Evolutionary conservation across 2,329 filamentous ascomycete genomes (phyloP).

Genomic region (Colletotrichum sidae): DNA sequence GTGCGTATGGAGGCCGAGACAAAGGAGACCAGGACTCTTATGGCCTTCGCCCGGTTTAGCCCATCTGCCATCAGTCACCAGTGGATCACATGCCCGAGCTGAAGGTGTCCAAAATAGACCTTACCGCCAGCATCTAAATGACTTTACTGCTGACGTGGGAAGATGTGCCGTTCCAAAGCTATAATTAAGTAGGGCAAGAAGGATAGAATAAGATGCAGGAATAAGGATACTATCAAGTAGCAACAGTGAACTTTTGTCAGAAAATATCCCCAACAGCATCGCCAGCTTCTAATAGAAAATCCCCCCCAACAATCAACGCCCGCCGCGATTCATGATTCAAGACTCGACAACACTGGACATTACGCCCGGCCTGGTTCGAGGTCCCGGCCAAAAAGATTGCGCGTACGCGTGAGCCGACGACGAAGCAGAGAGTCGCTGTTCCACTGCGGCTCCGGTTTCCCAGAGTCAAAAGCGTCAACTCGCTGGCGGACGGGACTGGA

Average conservation of each 20-base stretch:
- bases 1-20: conserved; percentile 40
- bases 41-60: conserved; percentile 11
- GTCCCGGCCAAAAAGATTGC: not conserved
- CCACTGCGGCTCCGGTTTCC: not conserved
- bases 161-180: no score
- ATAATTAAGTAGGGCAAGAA: no score
- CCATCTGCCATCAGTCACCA: not conserved
- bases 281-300: not conserved
- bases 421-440: not conserved
- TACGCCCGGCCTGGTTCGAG: not conserved
- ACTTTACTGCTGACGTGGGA: no score
- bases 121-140: not conserved
- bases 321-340: not conserved
- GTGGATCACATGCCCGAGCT: conserved; percentile 26
- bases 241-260: no score
- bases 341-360: not conserved
- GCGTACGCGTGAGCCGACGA: not conserved
- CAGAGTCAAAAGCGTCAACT: not conserved
- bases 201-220: no score
- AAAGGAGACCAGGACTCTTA: conserved; percentile 37
- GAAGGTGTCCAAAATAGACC: conserved; percentile 33
- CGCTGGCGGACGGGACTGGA: not conserved
- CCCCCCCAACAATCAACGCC: not conserved
- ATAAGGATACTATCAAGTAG: accelerated
- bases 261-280: no score